Evolutionary conservation across 2,329 filamentous ascomycete species (phyloP), one percentile per base, ranked within the genome.

Genomic region (Ophiostoma triangulosporum): DNA sequence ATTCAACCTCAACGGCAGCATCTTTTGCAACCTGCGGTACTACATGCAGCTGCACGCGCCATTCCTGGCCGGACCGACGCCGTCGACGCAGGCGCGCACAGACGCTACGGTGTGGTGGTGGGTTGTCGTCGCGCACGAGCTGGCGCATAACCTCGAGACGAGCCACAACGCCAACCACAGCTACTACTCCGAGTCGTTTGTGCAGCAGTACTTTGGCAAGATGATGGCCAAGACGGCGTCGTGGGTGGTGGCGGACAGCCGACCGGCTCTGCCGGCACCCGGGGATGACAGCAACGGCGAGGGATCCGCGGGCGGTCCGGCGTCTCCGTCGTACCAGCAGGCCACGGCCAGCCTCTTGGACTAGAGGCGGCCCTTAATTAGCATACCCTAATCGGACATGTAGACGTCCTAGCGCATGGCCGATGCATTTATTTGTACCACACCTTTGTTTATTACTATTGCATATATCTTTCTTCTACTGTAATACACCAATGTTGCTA

Each of bases 11-110:
- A 80, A 76, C 36, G 90, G 91, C 35, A 88, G 84, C 62, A 78
- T 98, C 29, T 98, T 97, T 71, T 96, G 89, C 73, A 98, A 98
- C 64, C 77, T 95, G 58, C 77, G 87, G 17, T 95, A 88, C 72
- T 97, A 90, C 66, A 69, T 84, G 56, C 82, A 91, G 62, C 69
- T 96, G 31, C 91, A 97, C 63, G 73, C 79, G 45, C 62, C 69
- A 14, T 67, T 72, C 57, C 66, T 80, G 48, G 14, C 35, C 22
- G 38, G 38, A n/a, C 8, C 43, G 24, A 12, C 27, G n/a, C 4
- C 27, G 3, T 32, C 27, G 27, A 2, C n/a, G 3, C 27, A 51
- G 27, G 56, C 64, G 57, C 61, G 57, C 32, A 70, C 68, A 7
- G 71, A 68, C 24, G 73, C 72, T 29, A 70, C 59, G 17, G 62